These are phyloP conservation scores for Barnettozyma sp. DNA, from an alignment of 805 yeast genomes.

Conservation along the genomic window DNA sequence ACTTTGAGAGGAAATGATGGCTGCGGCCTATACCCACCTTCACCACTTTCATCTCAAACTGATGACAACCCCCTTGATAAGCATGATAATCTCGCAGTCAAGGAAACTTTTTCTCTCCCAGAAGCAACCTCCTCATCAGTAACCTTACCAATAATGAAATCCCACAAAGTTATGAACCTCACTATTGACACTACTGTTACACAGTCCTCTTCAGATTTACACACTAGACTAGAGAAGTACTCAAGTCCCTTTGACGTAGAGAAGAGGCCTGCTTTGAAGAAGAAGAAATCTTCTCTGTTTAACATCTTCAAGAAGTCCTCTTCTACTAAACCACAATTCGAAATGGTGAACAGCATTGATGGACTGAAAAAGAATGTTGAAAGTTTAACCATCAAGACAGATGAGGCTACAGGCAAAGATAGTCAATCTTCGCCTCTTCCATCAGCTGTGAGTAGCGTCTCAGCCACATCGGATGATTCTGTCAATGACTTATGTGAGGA, in stretches of 20 bases:
- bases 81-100: too few relatives aligned
- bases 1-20: constrained; percentile 16
- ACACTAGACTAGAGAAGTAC: constrained; percentile 7
- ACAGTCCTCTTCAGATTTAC: constrained; percentile 10
- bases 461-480: too few relatives aligned
- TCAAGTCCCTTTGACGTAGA: constrained; percentile 9
- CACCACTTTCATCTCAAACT: constrained; percentile 4
- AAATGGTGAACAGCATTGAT: constrained; percentile 24
- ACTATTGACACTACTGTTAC: constrained; percentile 3
- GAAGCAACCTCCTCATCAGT: constrained; percentile 1
- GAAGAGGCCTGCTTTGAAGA: constrained; percentile 13
- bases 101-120: too few relatives aligned
- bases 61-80: too few relatives aligned
- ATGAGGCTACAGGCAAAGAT: neutral
- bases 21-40: constrained; percentile 14
- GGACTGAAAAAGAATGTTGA: constrained; percentile 12
- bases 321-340: constrained; percentile 22
- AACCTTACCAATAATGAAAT: constrained; percentile 1
- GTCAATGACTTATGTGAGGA: too few relatives aligned
- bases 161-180: neutral
- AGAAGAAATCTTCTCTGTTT: constrained; percentile 24
- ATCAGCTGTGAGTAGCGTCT: constrained; percentile 8
- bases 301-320: constrained; percentile 17
- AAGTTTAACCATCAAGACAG: constrained; percentile 9
- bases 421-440: too few relatives aligned